phyloP scores from a whole-genome alignment of 106 monocot genomes.

The Dioscorea dumetorum region DNA sequence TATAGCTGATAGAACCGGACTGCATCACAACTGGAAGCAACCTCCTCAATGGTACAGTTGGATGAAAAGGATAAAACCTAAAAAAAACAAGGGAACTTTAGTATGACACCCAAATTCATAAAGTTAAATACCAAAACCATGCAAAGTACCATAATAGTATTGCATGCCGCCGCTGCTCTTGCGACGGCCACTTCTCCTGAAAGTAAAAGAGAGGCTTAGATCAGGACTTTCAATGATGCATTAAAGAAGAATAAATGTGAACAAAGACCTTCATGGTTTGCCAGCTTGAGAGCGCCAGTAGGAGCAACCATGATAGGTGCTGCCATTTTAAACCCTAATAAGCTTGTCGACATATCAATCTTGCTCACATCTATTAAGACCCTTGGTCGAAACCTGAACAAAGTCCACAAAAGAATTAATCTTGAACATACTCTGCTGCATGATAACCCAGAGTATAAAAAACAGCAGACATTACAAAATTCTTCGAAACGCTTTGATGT shows the following conservation, averaged over 20 bases:
- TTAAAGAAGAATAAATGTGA: background rate
- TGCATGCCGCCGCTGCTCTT: slow-evolving; percentile 74
- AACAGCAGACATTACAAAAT: slow-evolving; percentile 35
- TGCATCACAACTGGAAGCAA: slow-evolving; percentile 67
- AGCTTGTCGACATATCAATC: slow-evolving; percentile 45
- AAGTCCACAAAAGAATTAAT: background rate
- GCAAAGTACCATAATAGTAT: slow-evolving; percentile 54
- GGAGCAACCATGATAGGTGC: slow-evolving; percentile 64
- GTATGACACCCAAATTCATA: background rate
- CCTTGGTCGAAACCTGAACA: slow-evolving; percentile 41
- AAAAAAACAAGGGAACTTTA: slow-evolving; percentile 1
- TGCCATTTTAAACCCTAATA: slow-evolving; percentile 34
- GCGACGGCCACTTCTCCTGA: slow-evolving; percentile 64
- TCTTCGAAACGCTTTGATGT: slow-evolving; percentile 62
- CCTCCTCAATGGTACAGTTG: slow-evolving; percentile 56
- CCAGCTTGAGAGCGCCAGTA: slow-evolving; percentile 42
- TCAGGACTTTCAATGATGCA: background rate
- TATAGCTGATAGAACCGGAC: slow-evolving; percentile 78
- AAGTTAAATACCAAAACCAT: background rate
- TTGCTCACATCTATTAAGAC: slow-evolving; percentile 53
- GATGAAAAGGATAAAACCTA: slow-evolving; percentile 68
- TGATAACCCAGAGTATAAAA: background rate
- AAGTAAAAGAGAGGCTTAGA: slow-evolving; percentile 2
- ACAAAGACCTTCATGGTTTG: slow-evolving; percentile 56
- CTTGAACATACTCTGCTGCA: background rate